Evolutionary conservation across 1,139 yeast genomes (phyloP).

Genomic region (Lodderomyces beijingensis): DNA sequence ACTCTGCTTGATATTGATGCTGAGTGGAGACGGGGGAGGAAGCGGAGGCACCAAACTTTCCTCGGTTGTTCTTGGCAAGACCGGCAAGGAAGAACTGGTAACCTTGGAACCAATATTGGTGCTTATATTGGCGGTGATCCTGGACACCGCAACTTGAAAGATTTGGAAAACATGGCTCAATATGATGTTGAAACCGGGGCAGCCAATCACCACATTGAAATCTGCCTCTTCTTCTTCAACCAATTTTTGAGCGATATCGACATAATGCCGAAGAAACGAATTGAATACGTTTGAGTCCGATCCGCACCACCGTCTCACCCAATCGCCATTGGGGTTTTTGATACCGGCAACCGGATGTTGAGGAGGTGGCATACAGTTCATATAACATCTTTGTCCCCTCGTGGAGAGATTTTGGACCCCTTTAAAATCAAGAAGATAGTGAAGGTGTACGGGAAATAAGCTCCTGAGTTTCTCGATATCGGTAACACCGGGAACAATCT

Average conservation of each 20-base stretch:
- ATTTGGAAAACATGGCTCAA: slow-evolving; percentile 36
- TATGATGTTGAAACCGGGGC: slow-evolving; percentile 38
- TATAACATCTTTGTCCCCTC: slow-evolving; percentile 21
- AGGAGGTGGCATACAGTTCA: slow-evolving; percentile 47
- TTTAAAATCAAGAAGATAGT: slow-evolving; percentile 31
- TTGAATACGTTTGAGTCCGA: slow-evolving; percentile 65
- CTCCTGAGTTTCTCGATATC: slow-evolving; percentile 10
- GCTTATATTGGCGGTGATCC: slow-evolving; percentile 20
- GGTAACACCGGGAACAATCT: slow-evolving; percentile 5
- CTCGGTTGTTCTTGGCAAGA: neutral
- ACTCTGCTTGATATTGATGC: slow-evolving; percentile 17
- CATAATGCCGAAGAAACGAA: slow-evolving; percentile 71
- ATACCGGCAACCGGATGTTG: slow-evolving; percentile 52
- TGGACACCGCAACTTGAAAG: slow-evolving; percentile 29
- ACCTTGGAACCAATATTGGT: neutral
- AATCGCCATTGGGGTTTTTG: slow-evolving; percentile 57
- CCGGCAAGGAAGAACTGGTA: slow-evolving; percentile 2
- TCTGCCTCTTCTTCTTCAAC: slow-evolving; percentile 1
- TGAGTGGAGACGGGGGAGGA: slow-evolving; percentile 10
- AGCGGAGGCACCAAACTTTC: slow-evolving; percentile 6
- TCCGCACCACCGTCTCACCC: slow-evolving; percentile 56
- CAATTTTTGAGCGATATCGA: slow-evolving; percentile 16
- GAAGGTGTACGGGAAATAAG: slow-evolving; percentile 39
- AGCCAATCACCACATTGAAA: slow-evolving; percentile 13
- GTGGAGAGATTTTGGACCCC: slow-evolving; percentile 23